These are phyloP conservation scores for Pythium aquatile DNA, from an alignment of 352 stramenopile species.

Conservation along the genomic window DNA sequence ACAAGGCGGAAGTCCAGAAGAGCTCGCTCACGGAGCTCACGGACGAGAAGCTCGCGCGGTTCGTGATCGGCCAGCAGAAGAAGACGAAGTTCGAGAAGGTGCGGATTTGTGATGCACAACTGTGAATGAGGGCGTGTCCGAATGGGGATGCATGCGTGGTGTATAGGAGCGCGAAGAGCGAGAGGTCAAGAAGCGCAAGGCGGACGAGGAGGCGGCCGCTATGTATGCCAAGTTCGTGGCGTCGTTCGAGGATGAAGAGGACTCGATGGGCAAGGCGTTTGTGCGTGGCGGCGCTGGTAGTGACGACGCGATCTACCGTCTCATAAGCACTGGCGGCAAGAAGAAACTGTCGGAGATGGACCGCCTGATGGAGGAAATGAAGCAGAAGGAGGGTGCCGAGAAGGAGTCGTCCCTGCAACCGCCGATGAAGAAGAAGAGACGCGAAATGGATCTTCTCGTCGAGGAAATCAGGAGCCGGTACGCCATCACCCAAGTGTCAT, in stretches of 20 bases:
- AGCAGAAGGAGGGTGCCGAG: conserved; percentile 39
- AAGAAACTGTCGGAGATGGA: conserved; percentile 67
- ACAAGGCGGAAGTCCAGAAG: conserved; percentile 62
- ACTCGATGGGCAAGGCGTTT: conserved; percentile 60
- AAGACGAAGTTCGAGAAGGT: conserved; percentile 89
- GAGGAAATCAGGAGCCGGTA: conserved; percentile 87
- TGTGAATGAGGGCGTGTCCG: neutral
- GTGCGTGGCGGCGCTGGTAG: conserved; percentile 32
- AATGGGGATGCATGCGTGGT: neutral
- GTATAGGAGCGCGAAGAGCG: conserved; percentile 68
- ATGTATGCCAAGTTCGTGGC: conserved; percentile 90
- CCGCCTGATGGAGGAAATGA: conserved; percentile 71
- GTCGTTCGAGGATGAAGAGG: conserved; percentile 83
- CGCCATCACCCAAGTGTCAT: neutral
- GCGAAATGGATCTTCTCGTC: conserved; percentile 87
- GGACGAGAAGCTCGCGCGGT: conserved; percentile 78
- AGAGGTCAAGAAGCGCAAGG: conserved; percentile 80
- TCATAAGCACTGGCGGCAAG: conserved; percentile 18
- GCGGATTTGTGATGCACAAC: neutral
- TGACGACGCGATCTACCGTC: conserved; percentile 18
- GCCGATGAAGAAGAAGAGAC: conserved; percentile 41
- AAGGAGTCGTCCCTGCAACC: neutral
- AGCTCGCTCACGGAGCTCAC: conserved; percentile 64
- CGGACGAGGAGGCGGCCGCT: conserved; percentile 82
- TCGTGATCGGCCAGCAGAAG: conserved; percentile 75